Evolutionary conservation across 169 alveolate genomes (phyloP).

Genomic region (Plasmodium inui): DNA sequence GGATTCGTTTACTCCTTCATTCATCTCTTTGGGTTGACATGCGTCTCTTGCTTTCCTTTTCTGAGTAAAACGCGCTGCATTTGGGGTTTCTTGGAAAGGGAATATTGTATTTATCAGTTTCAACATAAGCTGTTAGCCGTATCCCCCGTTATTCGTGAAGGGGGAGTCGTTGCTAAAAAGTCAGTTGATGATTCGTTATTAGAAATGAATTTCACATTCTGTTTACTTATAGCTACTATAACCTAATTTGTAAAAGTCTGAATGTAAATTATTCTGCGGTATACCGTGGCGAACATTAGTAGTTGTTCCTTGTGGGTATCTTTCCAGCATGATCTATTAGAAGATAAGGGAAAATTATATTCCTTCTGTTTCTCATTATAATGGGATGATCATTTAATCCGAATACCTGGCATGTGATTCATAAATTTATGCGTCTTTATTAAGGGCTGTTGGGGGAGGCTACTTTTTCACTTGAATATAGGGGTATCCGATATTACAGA

Average conservation of each 20-base stretch:
- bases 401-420: neutral
- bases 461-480: neutral
- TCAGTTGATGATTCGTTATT: too few relatives aligned
- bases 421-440: neutral
- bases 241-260: neutral
- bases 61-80: too few relatives aligned
- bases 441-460: neutral
- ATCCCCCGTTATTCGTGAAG: too few relatives aligned
- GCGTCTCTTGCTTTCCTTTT: too few relatives aligned
- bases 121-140: too few relatives aligned
- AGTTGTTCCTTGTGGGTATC: neutral
- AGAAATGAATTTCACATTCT: too few relatives aligned
- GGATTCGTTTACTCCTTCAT: too few relatives aligned
- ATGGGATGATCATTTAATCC: neutral
- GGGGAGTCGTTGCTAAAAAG: too few relatives aligned
- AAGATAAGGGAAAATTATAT: neutral
- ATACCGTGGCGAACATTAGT: neutral
- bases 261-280: neutral
- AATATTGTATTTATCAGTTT: too few relatives aligned
- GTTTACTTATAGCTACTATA: neutral
- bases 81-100: too few relatives aligned
- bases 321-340: neutral
- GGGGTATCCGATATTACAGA: neutral
- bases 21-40: too few relatives aligned
- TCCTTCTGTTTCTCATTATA: neutral